Evolutionary conservation across 2,329 filamentous ascomycete genomes (phyloP).

Genomic region (Colletotrichum sp.): DNA sequence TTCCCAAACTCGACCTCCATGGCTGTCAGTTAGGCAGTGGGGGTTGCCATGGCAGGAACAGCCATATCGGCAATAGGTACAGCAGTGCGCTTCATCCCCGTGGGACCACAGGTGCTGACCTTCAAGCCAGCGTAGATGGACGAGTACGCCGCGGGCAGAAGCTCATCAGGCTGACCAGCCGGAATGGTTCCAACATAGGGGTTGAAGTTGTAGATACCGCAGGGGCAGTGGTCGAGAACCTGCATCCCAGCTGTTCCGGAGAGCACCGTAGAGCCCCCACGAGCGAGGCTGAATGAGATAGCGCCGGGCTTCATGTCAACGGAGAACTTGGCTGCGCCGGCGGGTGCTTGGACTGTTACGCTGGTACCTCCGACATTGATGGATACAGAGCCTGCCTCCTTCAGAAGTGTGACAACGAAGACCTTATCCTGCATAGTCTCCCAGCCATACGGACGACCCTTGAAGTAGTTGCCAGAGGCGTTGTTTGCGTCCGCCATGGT

Average conservation of each 20-base stretch:
- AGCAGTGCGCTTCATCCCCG: not conserved
- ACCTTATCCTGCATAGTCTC: conserved; percentile 54
- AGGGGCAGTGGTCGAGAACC: conserved; percentile 52
- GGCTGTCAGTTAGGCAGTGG: not conserved
- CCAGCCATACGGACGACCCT: conserved; percentile 54
- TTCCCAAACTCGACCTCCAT: not conserved
- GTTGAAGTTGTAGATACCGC: conserved; percentile 63
- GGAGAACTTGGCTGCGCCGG: conserved; percentile 48
- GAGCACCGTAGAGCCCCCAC: conserved; percentile 45
- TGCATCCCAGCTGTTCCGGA: conserved; percentile 54
- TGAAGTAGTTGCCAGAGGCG: conserved; percentile 55
- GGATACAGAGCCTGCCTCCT: conserved; percentile 45
- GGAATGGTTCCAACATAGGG: conserved; percentile 58
- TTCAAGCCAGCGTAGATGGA: conserved; percentile 31
- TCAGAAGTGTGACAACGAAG: conserved; percentile 58
- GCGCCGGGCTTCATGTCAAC: conserved; percentile 52
- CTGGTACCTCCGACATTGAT: conserved; percentile 50
- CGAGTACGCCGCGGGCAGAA: conserved; percentile 36
- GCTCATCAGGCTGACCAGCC: conserved; percentile 35
- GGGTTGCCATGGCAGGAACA: not conserved
- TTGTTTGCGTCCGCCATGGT: conserved; percentile 50
- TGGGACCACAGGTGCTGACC: conserved; percentile 29
- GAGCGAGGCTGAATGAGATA: conserved; percentile 51
- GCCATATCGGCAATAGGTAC: not conserved
- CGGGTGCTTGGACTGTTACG: conserved; percentile 48